Percentiles rank a stretch among this genome's conserved stretches.
Conservation (phyloP, 169 alveolate genomes). For the Plasmodium vivax region DNA sequence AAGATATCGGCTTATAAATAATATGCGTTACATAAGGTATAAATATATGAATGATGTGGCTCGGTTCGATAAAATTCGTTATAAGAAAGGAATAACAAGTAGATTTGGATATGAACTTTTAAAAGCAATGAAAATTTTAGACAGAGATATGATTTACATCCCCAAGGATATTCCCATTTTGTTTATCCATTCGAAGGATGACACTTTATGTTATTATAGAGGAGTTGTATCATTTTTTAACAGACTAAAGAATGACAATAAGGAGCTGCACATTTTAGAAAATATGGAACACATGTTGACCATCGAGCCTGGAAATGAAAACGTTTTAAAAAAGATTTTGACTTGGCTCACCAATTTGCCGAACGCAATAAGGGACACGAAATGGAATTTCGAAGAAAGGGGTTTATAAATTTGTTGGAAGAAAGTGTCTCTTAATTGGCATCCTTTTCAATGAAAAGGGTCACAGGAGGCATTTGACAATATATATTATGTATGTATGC, state of each 20-base stretch:
- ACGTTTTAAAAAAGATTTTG: conserved; percentile 9
- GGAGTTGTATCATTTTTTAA: conserved; percentile 15
- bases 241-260: neutral
- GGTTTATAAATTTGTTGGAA: too few species aligned
- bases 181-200: conserved; percentile 12
- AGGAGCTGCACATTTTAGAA: neutral
- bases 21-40: neutral
- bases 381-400: neutral
- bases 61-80: neutral
- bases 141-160: neutral
- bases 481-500: too few species aligned
- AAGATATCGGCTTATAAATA: neutral
- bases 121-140: conserved; percentile 5
- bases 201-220: conserved; percentile 6
- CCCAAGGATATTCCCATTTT: conserved; percentile 14
- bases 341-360: neutral
- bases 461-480: too few species aligned
- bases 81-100: conserved; percentile 25
- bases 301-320: conserved; percentile 15
- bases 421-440: too few species aligned
- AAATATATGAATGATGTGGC: conserved; percentile 5
- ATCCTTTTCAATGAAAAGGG: too few species aligned
- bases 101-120: neutral
- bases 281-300: conserved; percentile 4
- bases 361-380: neutral